Evolutionary conservation across 441 rosid species (phyloP), one percentile per base, ranked within the genome.

Genomic region (Croton setiger): DNA sequence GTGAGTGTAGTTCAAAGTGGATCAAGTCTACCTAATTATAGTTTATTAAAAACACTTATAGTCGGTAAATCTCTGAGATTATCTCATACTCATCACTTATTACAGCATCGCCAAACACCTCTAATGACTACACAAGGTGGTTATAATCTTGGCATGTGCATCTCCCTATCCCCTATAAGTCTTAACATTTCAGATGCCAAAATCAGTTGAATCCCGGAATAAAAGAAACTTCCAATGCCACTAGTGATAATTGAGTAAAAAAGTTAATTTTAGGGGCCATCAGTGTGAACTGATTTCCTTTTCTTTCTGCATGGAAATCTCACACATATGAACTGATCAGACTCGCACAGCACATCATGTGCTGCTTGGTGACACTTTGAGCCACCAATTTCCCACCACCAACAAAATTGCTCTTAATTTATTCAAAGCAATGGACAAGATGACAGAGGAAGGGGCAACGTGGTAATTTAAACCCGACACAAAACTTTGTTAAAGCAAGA

Each of bases 381-480:
- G 58, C 58, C 65, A 59, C 72, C 57, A 1, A 56, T 57, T 9
- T 31, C 20, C 57, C 51, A 58, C 35, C n/a, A 7, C 56, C n/a
- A 27, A 12, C n/a, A 13, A 49, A 17, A n/a, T 58, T 47, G 15
- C 39, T 44, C 57, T 8, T 18, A 39, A 39, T 39, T 39, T 39
- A 55, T 20, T 67, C 71, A 57, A 66, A 66, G 56, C 33, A 35
- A 45, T 33, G 12, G 48, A 59, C 43, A 68, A 11, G 36, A 47
- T 18, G 49, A 14, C 45, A 62, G 48, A n/a, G 9, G n/a, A 5
- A 27, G 62, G 78, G 83, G 68, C 70, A 72, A 18, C 20, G 58
- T 11, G 10, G 77, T 78, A 75, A 68, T 68, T 78, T 33, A 27
- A n/a, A 23, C 69, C 77, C 78, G 81, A 78, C 82, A 74, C 52